Evolutionary conservation across 305 asterid genomes (phyloP), one percentile per base, ranked within the genome.

Genomic region (Stenogyne calaminthoides): DNA sequence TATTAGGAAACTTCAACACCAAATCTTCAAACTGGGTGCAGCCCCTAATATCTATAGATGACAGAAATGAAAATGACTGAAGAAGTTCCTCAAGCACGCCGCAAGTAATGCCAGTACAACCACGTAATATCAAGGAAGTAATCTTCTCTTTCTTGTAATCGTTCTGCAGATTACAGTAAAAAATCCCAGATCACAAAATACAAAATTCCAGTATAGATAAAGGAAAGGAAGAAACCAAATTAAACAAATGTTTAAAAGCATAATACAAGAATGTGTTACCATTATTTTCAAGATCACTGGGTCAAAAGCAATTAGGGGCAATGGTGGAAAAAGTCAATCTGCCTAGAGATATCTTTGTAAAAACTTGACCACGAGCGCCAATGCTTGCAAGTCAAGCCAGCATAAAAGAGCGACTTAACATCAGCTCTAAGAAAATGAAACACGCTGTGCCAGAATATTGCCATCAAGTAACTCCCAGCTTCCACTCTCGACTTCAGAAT

Each of bases 391-490:
- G 99, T 89, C 90, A 84, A 71, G 71, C 89, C 82, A 68, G 87
- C 97, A 80, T 77, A 84, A 71, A 77, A 81, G 64, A 95, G 91
- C 9, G 97, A 87, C 84, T 83, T 93, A 15, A 87, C 72, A 87
- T 95, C 99, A 75, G 89, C 87, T 84, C 91, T 84, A 42, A 95
- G 99, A 84, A 89, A 93, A 85, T 95, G 97, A 84, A 95, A 91
- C 77, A 93, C 84, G 34, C 98, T n/a, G 84, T 37, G 97, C 98
- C 86, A 95, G 86, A 70, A 89, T 81, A 78, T 71, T 87, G 37
- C 96, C 93, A 80, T 89, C 88, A 63, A 95, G 91, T 67, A 80
- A 84, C 68, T 76, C 92, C 99, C 99, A 95, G 79, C 81, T 78
- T 77, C 83, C 88, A 54, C 76, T 83, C 83, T 83, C 88, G 72